These are phyloP conservation scores for Pseudozyma flocculosa DNA, from an alignment of 1,284 basidiomycete species.

Conservation along the genomic window DNA sequence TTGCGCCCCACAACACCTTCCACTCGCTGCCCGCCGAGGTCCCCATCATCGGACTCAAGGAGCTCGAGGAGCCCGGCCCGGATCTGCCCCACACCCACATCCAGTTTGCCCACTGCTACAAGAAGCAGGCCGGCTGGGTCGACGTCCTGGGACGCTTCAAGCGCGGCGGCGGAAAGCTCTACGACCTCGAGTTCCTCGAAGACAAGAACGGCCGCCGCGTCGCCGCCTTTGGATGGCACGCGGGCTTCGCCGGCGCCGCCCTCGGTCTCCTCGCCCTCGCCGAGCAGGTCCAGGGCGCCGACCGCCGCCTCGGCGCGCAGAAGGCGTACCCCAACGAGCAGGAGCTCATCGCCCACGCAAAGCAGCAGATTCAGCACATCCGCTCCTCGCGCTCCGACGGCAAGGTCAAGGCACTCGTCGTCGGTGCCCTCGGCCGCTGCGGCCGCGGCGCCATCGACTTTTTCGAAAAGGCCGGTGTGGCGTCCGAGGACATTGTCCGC, in stretches of 20 bases:
- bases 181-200: conserved; percentile 95
- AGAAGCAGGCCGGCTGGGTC: conserved; percentile 91
- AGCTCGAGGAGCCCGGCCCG: conserved; percentile 67
- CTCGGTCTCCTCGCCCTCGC: conserved; percentile 84
- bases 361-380: conserved; percentile 65
- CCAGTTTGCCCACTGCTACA: conserved; percentile 99
- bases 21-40: conserved; percentile 71
- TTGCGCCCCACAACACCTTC: conserved; percentile 90
- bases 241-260: conserved; percentile 95
- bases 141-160: conserved; percentile 84
- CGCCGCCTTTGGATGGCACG: conserved; percentile 98
- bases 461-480: conserved; percentile 85
- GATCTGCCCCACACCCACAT: conserved; percentile 74
- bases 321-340: conserved; percentile 72
- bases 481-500: conserved; percentile 80
- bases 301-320: conserved; percentile 64
- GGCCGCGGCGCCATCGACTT: conserved; percentile 95
- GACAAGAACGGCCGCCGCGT: conserved; percentile 83
- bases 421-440: conserved; percentile 93
- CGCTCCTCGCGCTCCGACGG: conserved; percentile 63
- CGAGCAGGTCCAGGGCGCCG: conserved; percentile 43
- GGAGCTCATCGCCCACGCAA: conserved; percentile 58
- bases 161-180: conserved; percentile 81
- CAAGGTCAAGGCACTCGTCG: conserved; percentile 84
- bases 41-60: conserved; percentile 95